phyloP scores from a whole-genome alignment of 2,329 filamentous ascomycete genomes.

The Exophiala xenobiotica region DNA sequence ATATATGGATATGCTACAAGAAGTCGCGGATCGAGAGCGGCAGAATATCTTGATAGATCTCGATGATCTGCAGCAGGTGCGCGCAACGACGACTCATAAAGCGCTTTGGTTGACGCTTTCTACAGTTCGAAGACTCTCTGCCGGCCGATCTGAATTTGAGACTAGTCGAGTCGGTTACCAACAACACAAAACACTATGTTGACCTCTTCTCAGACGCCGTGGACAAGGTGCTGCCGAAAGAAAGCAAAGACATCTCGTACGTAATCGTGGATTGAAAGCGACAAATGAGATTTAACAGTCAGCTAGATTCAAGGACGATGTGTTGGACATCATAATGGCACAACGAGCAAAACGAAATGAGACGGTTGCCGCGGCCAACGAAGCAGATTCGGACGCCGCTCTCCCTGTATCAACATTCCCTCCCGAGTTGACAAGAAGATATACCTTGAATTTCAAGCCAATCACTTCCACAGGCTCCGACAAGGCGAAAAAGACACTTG shows the following conservation, averaged over 20 bases:
- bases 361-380: constrained; percentile 66
- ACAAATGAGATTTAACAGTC: constrained; percentile 1
- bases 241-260: constrained; percentile 74
- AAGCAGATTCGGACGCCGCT: constrained; percentile 63
- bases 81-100: constrained; percentile 33
- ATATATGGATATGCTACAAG: constrained; percentile 83
- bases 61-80: constrained; percentile 76
- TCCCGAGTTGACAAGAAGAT: constrained; percentile 84
- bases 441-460: constrained; percentile 95
- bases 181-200: constrained; percentile 92
- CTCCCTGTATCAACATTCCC: constrained; percentile 78
- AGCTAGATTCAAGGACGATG: constrained; percentile 90
- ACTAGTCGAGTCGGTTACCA: constrained; percentile 75
- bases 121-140: constrained; percentile 71
- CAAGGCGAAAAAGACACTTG: constrained; percentile 66
- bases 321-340: constrained; percentile 93
- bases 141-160: constrained; percentile 67
- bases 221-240: constrained; percentile 79
- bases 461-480: constrained; percentile 69
- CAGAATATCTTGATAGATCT: constrained; percentile 83
- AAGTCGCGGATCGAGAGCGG: constrained; percentile 75
- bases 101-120: background rate
- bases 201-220: constrained; percentile 86
- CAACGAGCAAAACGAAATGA: constrained; percentile 85
- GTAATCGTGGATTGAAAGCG: constrained; percentile 32